Evolutionary conservation across 2,329 filamentous ascomycete species (phyloP).

Genomic region (Neonectria coccinea): DNA sequence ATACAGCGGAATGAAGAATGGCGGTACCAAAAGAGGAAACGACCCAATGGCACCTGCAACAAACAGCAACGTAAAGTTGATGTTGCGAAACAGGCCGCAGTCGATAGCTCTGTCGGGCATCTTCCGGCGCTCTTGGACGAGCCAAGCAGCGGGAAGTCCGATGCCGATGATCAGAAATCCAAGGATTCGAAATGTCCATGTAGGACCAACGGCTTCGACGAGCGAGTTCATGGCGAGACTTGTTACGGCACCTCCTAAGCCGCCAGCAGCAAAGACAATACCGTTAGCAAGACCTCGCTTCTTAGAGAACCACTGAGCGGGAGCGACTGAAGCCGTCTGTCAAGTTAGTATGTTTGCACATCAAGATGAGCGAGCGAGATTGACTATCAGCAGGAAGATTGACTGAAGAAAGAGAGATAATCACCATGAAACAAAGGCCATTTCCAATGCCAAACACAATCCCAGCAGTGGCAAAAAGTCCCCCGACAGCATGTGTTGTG

Average conservation of each 20-base stretch:
- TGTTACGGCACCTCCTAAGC: conserved; percentile 62
- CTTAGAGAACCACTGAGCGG: conserved; percentile 63
- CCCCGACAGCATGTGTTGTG: conserved; percentile 42
- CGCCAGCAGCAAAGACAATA: conserved; percentile 61
- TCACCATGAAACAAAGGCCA: conserved; percentile 41
- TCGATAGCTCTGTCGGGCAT: conserved; percentile 57
- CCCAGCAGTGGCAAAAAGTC: conserved; percentile 45
- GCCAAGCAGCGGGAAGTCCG: conserved; percentile 63
- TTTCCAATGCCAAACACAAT: conserved; percentile 42
- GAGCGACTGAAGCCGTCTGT: conserved; percentile 51
- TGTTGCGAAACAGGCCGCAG: conserved; percentile 62
- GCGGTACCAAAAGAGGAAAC: conserved; percentile 69
- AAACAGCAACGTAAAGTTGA: conserved; percentile 64
- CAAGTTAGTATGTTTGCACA: background rate
- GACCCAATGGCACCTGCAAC: conserved; percentile 64
- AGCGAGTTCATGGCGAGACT: conserved; percentile 58
- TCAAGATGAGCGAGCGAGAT: background rate
- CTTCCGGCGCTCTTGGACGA: conserved; percentile 59
- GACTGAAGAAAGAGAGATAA: conserved; percentile 39
- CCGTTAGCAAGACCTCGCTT: conserved; percentile 64
- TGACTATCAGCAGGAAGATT: background rate
- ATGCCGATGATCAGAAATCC: conserved; percentile 63
- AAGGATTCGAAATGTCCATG: conserved; percentile 63
- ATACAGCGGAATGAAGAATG: conserved; percentile 70
- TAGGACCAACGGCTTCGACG: conserved; percentile 53